phyloP scores from a whole-genome alignment of 2,329 filamentous ascomycete species.

The Rhynchosporium secalis region DNA sequence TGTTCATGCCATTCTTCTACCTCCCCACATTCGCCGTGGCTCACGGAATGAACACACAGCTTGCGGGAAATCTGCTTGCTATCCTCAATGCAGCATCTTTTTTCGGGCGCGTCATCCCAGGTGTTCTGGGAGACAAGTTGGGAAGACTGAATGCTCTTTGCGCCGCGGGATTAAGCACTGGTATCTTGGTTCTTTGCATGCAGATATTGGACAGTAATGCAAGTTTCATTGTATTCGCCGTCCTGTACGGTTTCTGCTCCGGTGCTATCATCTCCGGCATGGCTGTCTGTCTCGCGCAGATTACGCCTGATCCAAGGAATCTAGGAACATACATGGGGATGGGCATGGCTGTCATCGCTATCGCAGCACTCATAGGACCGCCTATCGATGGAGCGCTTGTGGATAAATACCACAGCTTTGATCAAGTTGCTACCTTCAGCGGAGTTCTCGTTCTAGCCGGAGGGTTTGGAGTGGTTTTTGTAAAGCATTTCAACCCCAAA shows the following conservation, averaged over 20 bases:
- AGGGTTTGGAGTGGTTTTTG: constrained; percentile 17
- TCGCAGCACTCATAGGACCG: constrained; percentile 65
- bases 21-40: constrained; percentile 39
- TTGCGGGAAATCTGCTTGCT: constrained; percentile 30
- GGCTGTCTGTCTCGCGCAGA: constrained; percentile 27
- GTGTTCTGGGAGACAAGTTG: constrained; percentile 40
- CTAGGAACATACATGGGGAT: constrained; percentile 71
- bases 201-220: constrained; percentile 32
- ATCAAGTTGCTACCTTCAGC: constrained; percentile 33
- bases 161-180: constrained; percentile 32
- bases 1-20: constrained; percentile 36
- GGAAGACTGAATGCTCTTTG: constrained; percentile 39
- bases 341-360: constrained; percentile 59
- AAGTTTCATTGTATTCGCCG: constrained; percentile 39
- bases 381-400: constrained; percentile 67
- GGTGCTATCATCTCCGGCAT: constrained; percentile 40
- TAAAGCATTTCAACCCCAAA: constrained; percentile 19
- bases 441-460: constrained; percentile 32
- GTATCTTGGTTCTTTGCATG: constrained; percentile 39
- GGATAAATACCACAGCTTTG: constrained; percentile 47
- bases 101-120: constrained; percentile 41
- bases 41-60: constrained; percentile 31
- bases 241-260: constrained; percentile 40
- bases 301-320: constrained; percentile 62
- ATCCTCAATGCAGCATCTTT: constrained; percentile 39